Conservation (phyloP, 2,329 filamentous ascomycete species). For the Diplodia mutila region DNA sequence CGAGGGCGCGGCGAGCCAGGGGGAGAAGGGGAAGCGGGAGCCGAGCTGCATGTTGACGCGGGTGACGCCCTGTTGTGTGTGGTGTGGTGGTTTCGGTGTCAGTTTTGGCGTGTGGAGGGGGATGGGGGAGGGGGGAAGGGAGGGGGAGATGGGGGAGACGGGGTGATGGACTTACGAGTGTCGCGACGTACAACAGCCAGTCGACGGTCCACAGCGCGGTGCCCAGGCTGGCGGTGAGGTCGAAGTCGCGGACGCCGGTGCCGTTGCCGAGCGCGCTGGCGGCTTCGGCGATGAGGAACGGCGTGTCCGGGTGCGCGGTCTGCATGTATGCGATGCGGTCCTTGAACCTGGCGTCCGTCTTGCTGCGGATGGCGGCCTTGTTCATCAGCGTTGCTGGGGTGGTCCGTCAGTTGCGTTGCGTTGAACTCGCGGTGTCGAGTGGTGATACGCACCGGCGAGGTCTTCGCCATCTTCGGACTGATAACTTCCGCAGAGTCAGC, state of each 20-base stretch:
- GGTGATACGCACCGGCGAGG: not conserved
- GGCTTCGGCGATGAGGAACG: slow-evolving; percentile 15
- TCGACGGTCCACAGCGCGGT: slow-evolving; percentile 21
- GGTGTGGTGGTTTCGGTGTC: not conserved
- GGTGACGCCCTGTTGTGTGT: slow-evolving; percentile 3
- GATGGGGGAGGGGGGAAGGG: too few species aligned
- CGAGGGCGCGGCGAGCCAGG: not conserved
- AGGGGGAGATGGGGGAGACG: too few species aligned
- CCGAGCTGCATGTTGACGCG: slow-evolving; percentile 22
- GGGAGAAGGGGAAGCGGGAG: slow-evolving; percentile 10
- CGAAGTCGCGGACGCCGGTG: slow-evolving; percentile 16
- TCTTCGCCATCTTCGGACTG: not conserved
- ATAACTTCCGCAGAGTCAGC: not conserved
- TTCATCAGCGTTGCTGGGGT: slow-evolving; percentile 22
- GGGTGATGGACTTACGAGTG: not conserved
- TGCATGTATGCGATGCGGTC: slow-evolving; percentile 20
- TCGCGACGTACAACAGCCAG: slow-evolving; percentile 15
- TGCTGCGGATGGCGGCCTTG: not conserved
- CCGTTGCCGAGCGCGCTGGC: slow-evolving; percentile 3
- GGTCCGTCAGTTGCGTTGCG: not conserved
- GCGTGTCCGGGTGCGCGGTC: not conserved
- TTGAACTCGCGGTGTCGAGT: too few species aligned
- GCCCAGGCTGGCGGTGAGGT: slow-evolving; percentile 16
- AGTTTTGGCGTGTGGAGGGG: too few species aligned
- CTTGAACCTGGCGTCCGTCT: slow-evolving; percentile 3